Percentiles rank a stretch among this genome's conserved stretches.
These are phyloP conservation scores for Zangia roseola DNA, from an alignment of 768 basidiomycete genomes.

Conservation along the genomic window DNA sequence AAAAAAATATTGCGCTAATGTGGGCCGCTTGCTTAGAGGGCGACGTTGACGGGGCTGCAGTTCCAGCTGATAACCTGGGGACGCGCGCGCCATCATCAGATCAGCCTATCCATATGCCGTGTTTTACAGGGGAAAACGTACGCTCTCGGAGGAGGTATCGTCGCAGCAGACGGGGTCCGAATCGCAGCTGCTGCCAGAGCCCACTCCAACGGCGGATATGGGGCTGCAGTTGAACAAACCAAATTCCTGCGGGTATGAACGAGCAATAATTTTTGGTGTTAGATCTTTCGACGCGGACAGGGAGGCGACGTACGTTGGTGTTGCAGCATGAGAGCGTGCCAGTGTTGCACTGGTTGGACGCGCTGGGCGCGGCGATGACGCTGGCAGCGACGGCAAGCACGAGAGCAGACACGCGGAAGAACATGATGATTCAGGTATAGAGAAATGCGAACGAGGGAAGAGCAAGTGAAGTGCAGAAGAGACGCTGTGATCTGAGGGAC, in stretches of 20 bases:
- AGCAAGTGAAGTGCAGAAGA: not conserved
- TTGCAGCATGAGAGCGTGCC: slow-evolving; percentile 13
- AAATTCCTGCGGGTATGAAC: too few relatives aligned
- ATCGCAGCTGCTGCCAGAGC: not conserved
- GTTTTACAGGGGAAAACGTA: not conserved
- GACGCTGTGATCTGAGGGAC: not conserved
- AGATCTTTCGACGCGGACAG: too few relatives aligned
- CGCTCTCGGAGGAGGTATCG: not conserved
- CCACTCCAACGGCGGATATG: not conserved
- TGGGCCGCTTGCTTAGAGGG: not conserved
- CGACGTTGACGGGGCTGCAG: too few relatives aligned
- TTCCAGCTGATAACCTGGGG: not conserved
- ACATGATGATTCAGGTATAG: slow-evolving; percentile 6
- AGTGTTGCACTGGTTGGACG: slow-evolving; percentile 9
- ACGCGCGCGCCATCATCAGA: not conserved
- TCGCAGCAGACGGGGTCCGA: slow-evolving; percentile 13
- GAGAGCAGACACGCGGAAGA: slow-evolving; percentile 8
- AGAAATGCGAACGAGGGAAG: not conserved
- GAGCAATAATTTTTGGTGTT: too few relatives aligned
- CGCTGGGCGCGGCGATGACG: slow-evolving; percentile 1
- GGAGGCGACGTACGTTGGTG: not conserved
- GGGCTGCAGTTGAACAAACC: not conserved
- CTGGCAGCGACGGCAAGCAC: slow-evolving; percentile 12
- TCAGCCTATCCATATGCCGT: too few relatives aligned
- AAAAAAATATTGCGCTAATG: not conserved